A percentile compares a stretch with the other conserved stretches of the same genome.
phyloP scores from a whole-genome alignment of 2,329 filamentous ascomycete genomes.

The Dactylellina haptotyla region DNA sequence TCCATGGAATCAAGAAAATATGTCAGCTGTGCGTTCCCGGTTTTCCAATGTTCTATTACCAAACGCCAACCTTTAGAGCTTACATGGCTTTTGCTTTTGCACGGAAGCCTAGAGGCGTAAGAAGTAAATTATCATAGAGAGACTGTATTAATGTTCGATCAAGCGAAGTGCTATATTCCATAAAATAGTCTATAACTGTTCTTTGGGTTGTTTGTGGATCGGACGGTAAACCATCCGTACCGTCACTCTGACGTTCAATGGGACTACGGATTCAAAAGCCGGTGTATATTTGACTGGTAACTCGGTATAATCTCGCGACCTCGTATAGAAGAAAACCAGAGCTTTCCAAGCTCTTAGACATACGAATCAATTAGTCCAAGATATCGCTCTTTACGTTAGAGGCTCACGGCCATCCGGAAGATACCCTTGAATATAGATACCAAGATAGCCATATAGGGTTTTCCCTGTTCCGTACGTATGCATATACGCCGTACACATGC shows the following conservation, averaged over 20 bases:
- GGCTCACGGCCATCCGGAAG: slow-evolving; percentile 31
- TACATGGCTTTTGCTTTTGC: not conserved
- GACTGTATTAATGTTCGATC: slow-evolving; percentile 22
- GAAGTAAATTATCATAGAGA: not conserved
- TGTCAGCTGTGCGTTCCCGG: slow-evolving; percentile 36
- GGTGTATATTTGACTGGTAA: not conserved
- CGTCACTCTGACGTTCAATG: slow-evolving; percentile 2
- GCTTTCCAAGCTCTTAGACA: not conserved
- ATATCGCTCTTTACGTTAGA: not conserved
- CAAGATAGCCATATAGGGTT: slow-evolving; percentile 7
- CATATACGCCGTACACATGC: slow-evolving; percentile 17
- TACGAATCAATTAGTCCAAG: not conserved
- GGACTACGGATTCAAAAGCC: slow-evolving; percentile 33
- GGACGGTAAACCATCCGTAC: slow-evolving; percentile 4
- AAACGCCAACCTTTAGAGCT: not conserved
- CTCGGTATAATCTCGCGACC: not conserved
- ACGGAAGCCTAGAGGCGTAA: not conserved
- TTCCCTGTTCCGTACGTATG: slow-evolving; percentile 34
- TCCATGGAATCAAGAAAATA: slow-evolving; percentile 45
- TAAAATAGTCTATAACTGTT: not conserved
- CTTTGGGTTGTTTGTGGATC: not conserved
- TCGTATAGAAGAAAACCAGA: slow-evolving; percentile 6
- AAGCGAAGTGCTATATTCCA: slow-evolving; percentile 26
- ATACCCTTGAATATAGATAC: slow-evolving; percentile 3
- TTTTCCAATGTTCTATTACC: too few species aligned